phyloP scores from a whole-genome alignment of 306 rosid genomes.

The cucumber (Cucumis sativus) region Cucumber_9930_V3 NC_026657.2:8365001-8365500 shows the following conservation, averaged over 20 bases:
- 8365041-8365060: too few relatives aligned
- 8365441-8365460: not conserved
- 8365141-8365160: not conserved
- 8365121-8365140: not conserved
- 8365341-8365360: not conserved
- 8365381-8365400: not conserved
- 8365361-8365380: not conserved
- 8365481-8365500: too few relatives aligned
- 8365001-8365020: too few relatives aligned
- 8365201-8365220: too few relatives aligned
- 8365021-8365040: too few relatives aligned
- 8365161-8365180: not conserved
- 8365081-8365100: not conserved
- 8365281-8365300: not conserved
- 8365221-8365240: too few relatives aligned
- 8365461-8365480: too few relatives aligned
- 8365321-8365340: not conserved
- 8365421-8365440: not conserved
- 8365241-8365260: not conserved
- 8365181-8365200: not conserved
- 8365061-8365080: too few relatives aligned
- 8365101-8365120: too few relatives aligned
- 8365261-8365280: not conserved
- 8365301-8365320: not conserved
- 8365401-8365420: not conserved